Conservation (phyloP, 495 filamentous ascomycete species). For the Collariella sp. region DNA sequence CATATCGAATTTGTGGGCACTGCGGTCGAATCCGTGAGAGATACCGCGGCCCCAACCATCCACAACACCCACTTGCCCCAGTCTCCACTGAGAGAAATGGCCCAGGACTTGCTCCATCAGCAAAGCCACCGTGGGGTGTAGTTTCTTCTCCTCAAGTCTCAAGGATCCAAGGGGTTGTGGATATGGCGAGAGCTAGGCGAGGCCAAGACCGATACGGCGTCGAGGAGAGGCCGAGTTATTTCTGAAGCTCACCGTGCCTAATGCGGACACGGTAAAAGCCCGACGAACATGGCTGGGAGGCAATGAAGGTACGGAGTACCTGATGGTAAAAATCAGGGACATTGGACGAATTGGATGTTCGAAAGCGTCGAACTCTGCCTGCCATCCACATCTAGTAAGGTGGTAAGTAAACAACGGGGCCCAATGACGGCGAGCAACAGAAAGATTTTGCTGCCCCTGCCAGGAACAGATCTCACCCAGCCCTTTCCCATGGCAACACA, state of each 20-base stretch:
- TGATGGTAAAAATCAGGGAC: constrained; percentile 1
- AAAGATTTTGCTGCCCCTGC: neutral
- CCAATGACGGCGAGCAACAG: neutral
- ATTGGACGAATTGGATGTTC: neutral
- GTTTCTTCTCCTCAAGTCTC: neutral
- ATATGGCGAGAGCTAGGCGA: neutral
- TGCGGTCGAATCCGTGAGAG: neutral
- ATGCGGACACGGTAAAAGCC: neutral
- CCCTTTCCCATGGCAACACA: neutral
- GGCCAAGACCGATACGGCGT: constrained; percentile 1
- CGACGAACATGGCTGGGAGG: neutral
- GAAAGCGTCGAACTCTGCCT: neutral
- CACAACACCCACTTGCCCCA: constrained; percentile 3
- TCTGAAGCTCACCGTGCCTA: neutral
- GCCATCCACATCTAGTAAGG: neutral
- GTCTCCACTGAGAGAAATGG: neutral
- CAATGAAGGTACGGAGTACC: neutral
- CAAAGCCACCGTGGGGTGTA: neutral
- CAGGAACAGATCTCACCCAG: neutral
- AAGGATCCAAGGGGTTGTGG: neutral
- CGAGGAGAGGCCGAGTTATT: neutral
- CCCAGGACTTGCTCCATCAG: neutral
- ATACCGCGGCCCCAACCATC: neutral
- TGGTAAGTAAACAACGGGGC: neutral
- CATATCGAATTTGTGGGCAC: neutral